Conservation (phyloP, 2,329 filamentous ascomycete species). For the Calonectria pauciramosa region DNA sequence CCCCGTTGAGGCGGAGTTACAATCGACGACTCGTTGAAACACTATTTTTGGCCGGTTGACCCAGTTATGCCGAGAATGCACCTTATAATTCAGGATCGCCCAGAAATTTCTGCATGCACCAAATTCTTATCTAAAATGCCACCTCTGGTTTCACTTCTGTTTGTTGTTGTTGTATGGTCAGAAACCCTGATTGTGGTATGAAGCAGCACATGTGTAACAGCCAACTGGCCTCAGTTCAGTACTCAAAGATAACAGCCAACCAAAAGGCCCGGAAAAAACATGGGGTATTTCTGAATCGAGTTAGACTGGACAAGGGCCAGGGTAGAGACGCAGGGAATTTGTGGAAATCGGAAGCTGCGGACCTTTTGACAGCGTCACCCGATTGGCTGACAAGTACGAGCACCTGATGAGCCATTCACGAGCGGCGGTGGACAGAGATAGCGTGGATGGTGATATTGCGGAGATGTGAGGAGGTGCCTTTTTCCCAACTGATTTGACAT, state of each 20-base stretch:
- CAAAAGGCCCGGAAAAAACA: background rate
- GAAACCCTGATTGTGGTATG: background rate
- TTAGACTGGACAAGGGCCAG: background rate
- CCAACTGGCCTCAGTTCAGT: background rate
- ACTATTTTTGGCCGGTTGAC: background rate
- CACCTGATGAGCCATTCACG: background rate
- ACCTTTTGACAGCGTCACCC: background rate
- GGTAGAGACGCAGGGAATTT: background rate
- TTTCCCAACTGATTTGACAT: background rate
- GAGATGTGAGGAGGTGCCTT: background rate
- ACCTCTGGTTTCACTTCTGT: background rate
- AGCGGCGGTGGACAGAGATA: background rate
- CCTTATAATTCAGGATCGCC: background rate
- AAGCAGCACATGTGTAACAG: background rate
- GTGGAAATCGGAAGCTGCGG: constrained; percentile 8
- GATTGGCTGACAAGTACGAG: background rate
- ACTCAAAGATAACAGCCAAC: background rate
- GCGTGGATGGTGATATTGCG: background rate
- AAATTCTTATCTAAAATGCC: background rate
- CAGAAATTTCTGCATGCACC: background rate
- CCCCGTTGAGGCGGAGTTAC: background rate
- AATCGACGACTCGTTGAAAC: background rate
- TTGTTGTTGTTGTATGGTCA: background rate
- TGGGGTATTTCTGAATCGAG: background rate
- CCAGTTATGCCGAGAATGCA: background rate